Base-by-base conservation (phyloP, 192 early-diverging fungal species). In the Coemansia aciculifera region DNA sequence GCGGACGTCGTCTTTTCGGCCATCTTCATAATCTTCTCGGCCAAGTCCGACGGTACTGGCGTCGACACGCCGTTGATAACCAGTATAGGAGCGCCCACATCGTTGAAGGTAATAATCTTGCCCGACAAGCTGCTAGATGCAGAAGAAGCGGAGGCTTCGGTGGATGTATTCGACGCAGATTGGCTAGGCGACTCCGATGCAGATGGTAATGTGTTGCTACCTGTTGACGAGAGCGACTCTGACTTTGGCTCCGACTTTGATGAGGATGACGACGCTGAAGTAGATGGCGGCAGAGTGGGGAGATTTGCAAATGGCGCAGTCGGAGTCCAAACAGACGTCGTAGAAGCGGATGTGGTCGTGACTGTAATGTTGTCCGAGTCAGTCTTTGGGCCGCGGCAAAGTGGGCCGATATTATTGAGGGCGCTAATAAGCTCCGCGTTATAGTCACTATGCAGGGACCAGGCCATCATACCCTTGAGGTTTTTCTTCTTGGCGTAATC, bases 381-480 rank as follows among this genome's bases (percentile, higher is more conserved):
- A 1, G 64, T 59, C 37, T 59, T 69, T 2, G 66, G 43, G 0
- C 79, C 79, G 24, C 77, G 76, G 38, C 81, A 83, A 23, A 83
- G 32, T 11, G 76, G 77, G 2, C 81, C 81, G 3, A 84, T 48
- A 1, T 37, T 46, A 21, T 43, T 48, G 27, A 84, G 59, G 1
- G 40, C 64, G 42, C 67, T 32, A 11, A 90, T 44, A 40, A 92
- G 67, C 74, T 90, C 90, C 43, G 75, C 70, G n/a, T 87, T 82
- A 29, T 73, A 78, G 27, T 84, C 81, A 7, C 66, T 71, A 37
- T 84, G 72, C 21, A 84, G 61, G 3, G 49, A 66, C 88, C 89
- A 90, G 11, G 86, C 77, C 88, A 90, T 89, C 27, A 92, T 82
- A 63, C 91, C 91, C 59, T 81, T 85, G 42, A 94, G 72, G 7